A percentile compares a stretch with the other conserved stretches of the same genome.
Conservation (phyloP, 306 rosid species). For the Carpinus viminea region DNA sequence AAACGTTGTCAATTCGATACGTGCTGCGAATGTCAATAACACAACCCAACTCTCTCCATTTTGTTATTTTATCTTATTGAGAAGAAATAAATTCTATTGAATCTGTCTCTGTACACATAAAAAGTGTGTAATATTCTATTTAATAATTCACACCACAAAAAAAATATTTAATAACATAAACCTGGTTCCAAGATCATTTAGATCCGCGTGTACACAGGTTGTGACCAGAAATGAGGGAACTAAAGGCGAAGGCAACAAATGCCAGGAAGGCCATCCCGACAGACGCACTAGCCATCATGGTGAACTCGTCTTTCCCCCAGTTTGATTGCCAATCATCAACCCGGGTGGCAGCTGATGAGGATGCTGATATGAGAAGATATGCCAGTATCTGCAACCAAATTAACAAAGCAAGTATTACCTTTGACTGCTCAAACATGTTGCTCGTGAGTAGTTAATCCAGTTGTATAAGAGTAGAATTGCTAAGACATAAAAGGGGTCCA, state of each 20-base stretch:
- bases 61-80: neutral
- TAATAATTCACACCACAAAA: neutral
- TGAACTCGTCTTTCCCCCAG: conserved; percentile 98
- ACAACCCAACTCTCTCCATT: neutral
- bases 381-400: conserved; percentile 63
- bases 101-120: neutral
- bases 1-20: too few species aligned
- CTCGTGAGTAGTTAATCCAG: neutral
- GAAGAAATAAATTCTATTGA: neutral
- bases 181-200: conserved; percentile 25
- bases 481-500: neutral
- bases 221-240: conserved; percentile 89
- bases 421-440: neutral
- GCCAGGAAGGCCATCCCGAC: conserved; percentile 83
- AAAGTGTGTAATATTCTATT: neutral
- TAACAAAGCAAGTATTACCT: neutral
- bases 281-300: conserved; percentile 89
- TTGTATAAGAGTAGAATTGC: too few species aligned
- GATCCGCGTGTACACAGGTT: conserved; percentile 57
- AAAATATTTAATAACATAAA: neutral
- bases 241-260: conserved; percentile 80
- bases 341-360: conserved; percentile 91
- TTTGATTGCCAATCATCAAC: conserved; percentile 95
- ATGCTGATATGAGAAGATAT: conserved; percentile 88
- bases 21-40: too few species aligned